phyloP scores from a whole-genome alignment of 305 asterid species.

The Solanum chacoense region DNA sequence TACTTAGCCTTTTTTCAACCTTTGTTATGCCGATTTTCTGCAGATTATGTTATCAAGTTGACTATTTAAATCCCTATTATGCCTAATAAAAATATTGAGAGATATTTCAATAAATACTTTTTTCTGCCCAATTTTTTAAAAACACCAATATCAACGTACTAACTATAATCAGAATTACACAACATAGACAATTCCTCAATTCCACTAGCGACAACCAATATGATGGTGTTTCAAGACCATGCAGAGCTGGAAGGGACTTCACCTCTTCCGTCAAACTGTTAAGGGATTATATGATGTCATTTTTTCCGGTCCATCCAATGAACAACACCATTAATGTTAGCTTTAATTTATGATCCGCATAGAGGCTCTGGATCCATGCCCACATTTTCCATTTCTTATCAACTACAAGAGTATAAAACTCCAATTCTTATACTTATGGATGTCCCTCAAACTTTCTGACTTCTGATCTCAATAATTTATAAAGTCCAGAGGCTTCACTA shows the following conservation, averaged over 20 bases:
- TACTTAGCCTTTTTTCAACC: neutral
- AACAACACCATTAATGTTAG: neutral
- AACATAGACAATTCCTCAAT: neutral
- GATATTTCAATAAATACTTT: neutral
- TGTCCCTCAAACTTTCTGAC: neutral
- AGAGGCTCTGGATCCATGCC: neutral
- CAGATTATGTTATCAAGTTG: neutral
- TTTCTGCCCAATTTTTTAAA: neutral
- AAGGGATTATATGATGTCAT: neutral
- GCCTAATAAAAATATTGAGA: neutral
- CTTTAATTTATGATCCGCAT: neutral
- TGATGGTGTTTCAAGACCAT: neutral
- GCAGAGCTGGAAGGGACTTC: neutral
- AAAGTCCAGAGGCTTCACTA: neutral
- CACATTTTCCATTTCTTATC: neutral
- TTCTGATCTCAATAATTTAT: neutral
- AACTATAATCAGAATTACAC: neutral
- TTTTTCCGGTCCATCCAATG: neutral
- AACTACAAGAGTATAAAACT: neutral
- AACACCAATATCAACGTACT: neutral
- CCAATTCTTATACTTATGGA: neutral
- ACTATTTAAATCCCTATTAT: neutral
- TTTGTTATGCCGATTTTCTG: neutral
- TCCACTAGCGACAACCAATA: neutral
- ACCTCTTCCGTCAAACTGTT: neutral